A percentile compares a stretch with the other conserved stretches of the same genome.
These are phyloP conservation scores for Grosmannia serpens DNA, from an alignment of 2,329 filamentous ascomycete genomes.

Conservation along the genomic window DNA sequence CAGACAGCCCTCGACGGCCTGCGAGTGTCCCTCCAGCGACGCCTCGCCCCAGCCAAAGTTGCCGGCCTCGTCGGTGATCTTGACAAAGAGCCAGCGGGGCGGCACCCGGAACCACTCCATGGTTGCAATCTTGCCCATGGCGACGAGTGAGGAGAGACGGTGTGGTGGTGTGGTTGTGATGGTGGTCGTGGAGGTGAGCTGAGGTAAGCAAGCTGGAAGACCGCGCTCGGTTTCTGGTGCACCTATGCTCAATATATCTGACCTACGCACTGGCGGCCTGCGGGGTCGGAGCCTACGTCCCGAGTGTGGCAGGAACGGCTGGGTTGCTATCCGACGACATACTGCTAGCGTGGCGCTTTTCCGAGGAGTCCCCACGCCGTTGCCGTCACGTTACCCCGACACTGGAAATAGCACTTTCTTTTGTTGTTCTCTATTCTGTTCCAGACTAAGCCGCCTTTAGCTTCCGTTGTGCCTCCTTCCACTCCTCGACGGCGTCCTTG, in stretches of 20 bases:
- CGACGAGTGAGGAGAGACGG: not conserved
- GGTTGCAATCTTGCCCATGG: conserved; percentile 32
- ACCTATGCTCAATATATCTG: too few species aligned
- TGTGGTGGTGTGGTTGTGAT: not conserved
- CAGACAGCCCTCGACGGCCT: conserved; percentile 54
- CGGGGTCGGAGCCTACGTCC: not conserved
- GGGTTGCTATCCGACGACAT: too few species aligned
- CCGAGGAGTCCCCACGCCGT: too few species aligned
- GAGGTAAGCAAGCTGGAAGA: not conserved
- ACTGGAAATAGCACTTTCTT: too few species aligned
- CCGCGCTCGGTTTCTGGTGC: too few species aligned
- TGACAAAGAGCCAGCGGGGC: conserved; percentile 59
- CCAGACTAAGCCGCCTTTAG: not conserved
- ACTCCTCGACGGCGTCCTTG: conserved; percentile 6
- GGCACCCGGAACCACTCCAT: conserved; percentile 58
- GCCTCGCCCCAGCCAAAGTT: conserved; percentile 55
- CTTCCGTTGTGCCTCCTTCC: not conserved
- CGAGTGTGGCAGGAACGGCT: too few species aligned
- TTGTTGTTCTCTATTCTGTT: too few species aligned
- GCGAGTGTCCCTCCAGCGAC: conserved; percentile 52
- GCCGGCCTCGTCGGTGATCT: conserved; percentile 49
- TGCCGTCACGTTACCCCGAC: too few species aligned
- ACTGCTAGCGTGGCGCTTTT: too few species aligned
- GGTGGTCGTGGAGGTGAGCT: not conserved
- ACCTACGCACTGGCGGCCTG: not conserved